Evolutionary conservation across 163 green algal genomes (phyloP).

Genomic region (Scenedesmus sp.): DNA sequence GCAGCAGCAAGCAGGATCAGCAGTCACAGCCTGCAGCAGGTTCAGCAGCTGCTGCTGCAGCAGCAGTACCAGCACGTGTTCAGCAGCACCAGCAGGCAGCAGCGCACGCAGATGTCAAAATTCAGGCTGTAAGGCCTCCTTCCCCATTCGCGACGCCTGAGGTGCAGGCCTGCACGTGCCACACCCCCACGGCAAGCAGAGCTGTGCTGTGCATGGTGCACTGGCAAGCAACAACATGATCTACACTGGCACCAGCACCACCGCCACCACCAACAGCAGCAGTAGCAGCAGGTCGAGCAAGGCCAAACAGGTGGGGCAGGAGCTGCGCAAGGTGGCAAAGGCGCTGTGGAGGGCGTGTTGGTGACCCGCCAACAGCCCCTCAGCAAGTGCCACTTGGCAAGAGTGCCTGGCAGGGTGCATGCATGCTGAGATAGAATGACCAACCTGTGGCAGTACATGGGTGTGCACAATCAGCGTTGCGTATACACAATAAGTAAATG

Average conservation of each 20-base stretch:
- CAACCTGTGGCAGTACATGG: not conserved
- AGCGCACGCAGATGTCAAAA: not conserved
- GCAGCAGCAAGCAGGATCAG: not conserved
- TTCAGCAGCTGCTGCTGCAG: not conserved
- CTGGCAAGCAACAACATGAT: not conserved
- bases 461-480: not conserved
- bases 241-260: not conserved
- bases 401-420: not conserved
- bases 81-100: not conserved
- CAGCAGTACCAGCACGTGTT: not conserved
- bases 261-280: not conserved
- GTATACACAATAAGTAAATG: not conserved
- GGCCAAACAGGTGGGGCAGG: not conserved
- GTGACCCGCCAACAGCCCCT: not conserved
- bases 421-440: not conserved
- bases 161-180: slow-evolving; percentile 3
- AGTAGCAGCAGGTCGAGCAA: not conserved
- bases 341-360: not conserved
- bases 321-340: not conserved
- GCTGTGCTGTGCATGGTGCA: not conserved
- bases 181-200: not conserved
- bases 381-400: no score
- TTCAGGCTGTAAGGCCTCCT: not conserved
- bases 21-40: not conserved
- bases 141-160: slow-evolving; percentile 33